A percentile compares a stretch with the other conserved stretches of the same genome.
phyloP scores from a whole-genome alignment of 208 protist species.

The Herpetomonas tarakana region DNA sequence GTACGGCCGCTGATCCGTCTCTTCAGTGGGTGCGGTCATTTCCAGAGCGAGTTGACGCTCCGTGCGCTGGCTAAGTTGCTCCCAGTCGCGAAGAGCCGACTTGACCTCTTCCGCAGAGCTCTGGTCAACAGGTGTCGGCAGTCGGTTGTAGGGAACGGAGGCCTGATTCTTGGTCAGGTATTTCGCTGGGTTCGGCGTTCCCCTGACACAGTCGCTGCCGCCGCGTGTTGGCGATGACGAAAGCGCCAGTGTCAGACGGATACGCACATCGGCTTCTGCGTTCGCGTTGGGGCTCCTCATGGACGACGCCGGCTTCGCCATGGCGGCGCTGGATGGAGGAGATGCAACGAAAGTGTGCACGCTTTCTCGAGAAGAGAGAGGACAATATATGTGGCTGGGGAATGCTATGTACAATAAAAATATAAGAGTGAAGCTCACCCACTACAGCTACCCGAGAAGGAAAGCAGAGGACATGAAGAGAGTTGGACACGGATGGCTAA shows the following conservation, averaged over 20 bases:
- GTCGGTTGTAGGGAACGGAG: slow-evolving; percentile 2
- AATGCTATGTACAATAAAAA: too few relatives aligned
- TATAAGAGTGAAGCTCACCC: too few relatives aligned
- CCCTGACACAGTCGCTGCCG: neutral
- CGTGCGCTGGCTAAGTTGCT: slow-evolving; percentile 10
- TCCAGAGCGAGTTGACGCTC: slow-evolving; percentile 11
- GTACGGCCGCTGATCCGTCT: too few relatives aligned
- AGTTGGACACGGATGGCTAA: too few relatives aligned
- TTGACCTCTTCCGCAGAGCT: slow-evolving; percentile 3
- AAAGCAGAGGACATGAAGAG: too few relatives aligned
- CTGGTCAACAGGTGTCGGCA: neutral
- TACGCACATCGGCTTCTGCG: neutral
- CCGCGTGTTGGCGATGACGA: neutral
- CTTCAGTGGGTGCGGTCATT: neutral
- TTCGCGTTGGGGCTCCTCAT: neutral
- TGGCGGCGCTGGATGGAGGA: too few relatives aligned
- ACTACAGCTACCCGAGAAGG: too few relatives aligned
- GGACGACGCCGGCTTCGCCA: too few relatives aligned
- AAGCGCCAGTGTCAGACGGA: neutral
- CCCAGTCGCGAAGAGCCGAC: slow-evolving; percentile 12
- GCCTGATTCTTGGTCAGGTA: slow-evolving; percentile 5
- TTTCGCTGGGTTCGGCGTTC: neutral
- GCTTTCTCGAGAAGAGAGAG: too few relatives aligned
- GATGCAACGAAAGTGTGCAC: too few relatives aligned
- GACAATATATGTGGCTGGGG: too few relatives aligned